Conservation (phyloP, 2,329 filamentous ascomycete species). For the Xylariales sp. region DNA sequence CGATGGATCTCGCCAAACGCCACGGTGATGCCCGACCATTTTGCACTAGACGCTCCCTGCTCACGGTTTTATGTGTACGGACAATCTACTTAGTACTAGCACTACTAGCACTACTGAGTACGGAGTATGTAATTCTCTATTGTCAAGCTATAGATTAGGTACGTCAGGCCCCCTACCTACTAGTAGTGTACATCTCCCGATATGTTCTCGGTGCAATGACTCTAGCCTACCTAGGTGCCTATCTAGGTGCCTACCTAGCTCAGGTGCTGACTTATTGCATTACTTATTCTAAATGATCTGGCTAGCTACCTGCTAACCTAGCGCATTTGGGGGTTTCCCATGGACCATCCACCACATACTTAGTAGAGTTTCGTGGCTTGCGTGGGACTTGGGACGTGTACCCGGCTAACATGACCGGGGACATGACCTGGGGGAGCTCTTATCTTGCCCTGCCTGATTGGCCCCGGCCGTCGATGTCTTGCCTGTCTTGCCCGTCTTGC, state of each 20-base stretch:
- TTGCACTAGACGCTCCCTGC: conserved; percentile 7
- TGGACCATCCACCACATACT: no score
- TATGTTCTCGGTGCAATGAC: conserved; percentile 7
- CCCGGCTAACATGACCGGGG: conserved; percentile 25
- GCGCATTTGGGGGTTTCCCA: no score
- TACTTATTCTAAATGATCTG: no score
- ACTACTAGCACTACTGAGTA: conserved; percentile 18
- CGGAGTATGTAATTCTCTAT: conserved; percentile 20
- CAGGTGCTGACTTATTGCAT: no score
- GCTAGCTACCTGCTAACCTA: no score
- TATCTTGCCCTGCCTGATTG: conserved; percentile 41
- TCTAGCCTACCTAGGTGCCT: conserved; percentile 9
- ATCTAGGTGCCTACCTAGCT: not conserved
- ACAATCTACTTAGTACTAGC: no score
- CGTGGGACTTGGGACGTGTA: conserved; percentile 28
- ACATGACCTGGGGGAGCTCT: conserved; percentile 21
- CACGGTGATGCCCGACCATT: conserved; percentile 26
- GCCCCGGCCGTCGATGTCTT: conserved; percentile 37
- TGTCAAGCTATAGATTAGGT: not conserved
- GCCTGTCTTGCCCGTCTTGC: conserved; percentile 10
- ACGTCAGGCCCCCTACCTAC: no score
- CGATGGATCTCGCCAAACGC: conserved; percentile 15
- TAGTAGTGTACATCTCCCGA: no score
- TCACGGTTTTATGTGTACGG: conserved; percentile 8
- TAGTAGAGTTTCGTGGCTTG: conserved; percentile 7